Percentiles rank a stretch among this genome's conserved stretches.
These are phyloP conservation scores for Coix lacrymajobi DNA, from an alignment of 176 grass and related monocot species.

Conservation along the genomic window DNA sequence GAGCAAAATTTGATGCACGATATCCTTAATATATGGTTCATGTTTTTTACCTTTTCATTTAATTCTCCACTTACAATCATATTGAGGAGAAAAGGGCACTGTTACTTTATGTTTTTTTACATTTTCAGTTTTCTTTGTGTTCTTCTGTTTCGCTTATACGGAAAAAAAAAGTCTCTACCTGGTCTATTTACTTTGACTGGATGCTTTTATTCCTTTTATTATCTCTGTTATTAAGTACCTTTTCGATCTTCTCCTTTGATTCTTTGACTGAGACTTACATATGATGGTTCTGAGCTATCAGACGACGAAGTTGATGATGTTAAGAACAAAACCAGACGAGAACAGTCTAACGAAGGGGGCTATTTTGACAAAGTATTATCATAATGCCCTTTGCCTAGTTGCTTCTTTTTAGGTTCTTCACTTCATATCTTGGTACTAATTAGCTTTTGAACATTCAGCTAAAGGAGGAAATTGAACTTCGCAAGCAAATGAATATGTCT, in stretches of 20 bases:
- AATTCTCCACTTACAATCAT: not conserved
- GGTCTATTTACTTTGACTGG: not conserved
- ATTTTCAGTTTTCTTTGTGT: not conserved
- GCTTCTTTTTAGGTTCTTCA: not conserved
- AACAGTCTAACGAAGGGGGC: conserved; percentile 50
- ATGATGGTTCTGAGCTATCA: conserved; percentile 65
- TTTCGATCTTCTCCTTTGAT: not conserved
- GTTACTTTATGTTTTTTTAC: conserved; percentile 10
- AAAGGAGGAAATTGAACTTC: conserved; percentile 84
- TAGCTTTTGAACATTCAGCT: conserved; percentile 42
- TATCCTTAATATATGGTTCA: conserved; percentile 55
- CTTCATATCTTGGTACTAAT: conserved; percentile 21
- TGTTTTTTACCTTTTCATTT: conserved; percentile 15
- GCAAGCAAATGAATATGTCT: conserved; percentile 76
- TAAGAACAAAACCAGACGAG: conserved; percentile 54
- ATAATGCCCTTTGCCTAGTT: not conserved
- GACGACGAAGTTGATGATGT: conserved; percentile 58
- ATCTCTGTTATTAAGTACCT: not conserved
- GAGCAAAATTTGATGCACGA: conserved; percentile 84
- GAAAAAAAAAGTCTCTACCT: not conserved
- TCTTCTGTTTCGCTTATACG: conserved; percentile 17
- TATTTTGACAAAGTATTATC: conserved; percentile 91
- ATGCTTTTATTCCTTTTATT: not conserved
- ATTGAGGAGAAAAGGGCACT: not conserved
- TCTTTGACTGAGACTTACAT: conserved; percentile 78